Evolutionary conservation across 1,284 basidiomycete species (phyloP).

Genomic region (Trichosporon sp.): DNA sequence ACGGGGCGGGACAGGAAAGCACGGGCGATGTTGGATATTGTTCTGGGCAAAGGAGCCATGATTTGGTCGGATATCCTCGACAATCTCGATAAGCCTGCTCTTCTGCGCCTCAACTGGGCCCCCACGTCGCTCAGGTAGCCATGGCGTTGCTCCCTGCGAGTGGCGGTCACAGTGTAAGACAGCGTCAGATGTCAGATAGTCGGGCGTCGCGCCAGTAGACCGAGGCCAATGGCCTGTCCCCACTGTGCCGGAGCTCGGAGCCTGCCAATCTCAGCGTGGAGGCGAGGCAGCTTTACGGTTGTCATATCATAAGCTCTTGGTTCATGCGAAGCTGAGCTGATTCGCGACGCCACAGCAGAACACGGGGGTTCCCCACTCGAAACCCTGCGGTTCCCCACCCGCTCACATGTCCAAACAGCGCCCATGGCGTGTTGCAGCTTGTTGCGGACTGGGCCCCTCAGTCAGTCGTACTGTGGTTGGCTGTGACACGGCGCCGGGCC

Average conservation of each 20-base stretch:
- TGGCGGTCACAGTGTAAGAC: too few relatives aligned
- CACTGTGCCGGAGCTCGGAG: background rate
- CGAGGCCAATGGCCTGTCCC: too few relatives aligned
- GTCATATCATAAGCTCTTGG: too few relatives aligned
- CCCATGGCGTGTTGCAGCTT: background rate
- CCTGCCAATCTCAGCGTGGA: background rate
- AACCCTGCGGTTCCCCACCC: constrained; percentile 10
- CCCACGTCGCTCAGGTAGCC: background rate
- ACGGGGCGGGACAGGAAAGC: background rate
- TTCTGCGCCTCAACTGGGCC: background rate
- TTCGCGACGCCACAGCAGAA: background rate
- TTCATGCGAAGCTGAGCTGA: background rate
- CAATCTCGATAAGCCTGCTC: background rate
- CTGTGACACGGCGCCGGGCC: background rate
- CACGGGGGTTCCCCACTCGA: background rate
- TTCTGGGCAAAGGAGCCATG: too few relatives aligned
- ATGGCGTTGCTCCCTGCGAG: background rate
- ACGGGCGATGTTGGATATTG: background rate
- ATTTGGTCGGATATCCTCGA: background rate
- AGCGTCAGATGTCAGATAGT: background rate
- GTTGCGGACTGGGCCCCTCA: background rate
- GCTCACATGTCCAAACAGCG: background rate
- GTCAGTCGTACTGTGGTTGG: background rate
- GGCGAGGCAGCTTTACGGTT: background rate
- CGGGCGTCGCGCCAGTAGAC: too few relatives aligned